Conservation (phyloP, 129 eudicot species). For the Deinandra increscens region DNA sequence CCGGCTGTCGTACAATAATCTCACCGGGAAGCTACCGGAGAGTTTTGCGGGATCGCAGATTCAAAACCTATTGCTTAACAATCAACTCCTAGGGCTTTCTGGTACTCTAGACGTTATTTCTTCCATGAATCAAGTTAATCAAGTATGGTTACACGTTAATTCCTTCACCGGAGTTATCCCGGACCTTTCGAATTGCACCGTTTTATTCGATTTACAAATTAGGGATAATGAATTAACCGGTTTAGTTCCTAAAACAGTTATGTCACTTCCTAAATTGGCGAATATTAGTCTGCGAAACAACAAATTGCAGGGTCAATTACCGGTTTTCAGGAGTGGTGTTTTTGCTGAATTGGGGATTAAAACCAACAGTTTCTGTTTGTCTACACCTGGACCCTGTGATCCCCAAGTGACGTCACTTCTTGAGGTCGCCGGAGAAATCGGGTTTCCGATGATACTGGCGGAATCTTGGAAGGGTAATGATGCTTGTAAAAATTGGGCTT, state of each 20-base stretch:
- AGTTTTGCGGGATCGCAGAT: background rate
- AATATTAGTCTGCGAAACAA: slow-evolving; percentile 3
- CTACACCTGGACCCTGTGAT: background rate
- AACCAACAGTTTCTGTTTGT: background rate
- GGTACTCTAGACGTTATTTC: slow-evolving; percentile 17
- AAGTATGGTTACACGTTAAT: slow-evolving; percentile 6
- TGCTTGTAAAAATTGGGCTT: background rate
- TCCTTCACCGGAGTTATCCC: slow-evolving; percentile 12
- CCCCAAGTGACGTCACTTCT: slow-evolving; percentile 1
- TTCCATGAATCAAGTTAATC: background rate
- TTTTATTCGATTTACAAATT: background rate
- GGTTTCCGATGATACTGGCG: slow-evolving; percentile 8
- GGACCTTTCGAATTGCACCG: background rate
- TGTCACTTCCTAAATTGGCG: background rate
- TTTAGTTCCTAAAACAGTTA: background rate
- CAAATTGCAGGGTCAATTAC: slow-evolving; percentile 1
- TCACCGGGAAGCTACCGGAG: background rate
- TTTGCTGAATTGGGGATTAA: background rate
- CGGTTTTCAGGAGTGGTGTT: slow-evolving; percentile 2
- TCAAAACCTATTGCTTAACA: background rate
- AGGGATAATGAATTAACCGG: slow-evolving; percentile 14
- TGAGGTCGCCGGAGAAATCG: background rate
- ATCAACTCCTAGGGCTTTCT: slow-evolving; percentile 1
- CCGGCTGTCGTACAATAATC: slow-evolving; percentile 2
- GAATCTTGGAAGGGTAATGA: slow-evolving; percentile 10